A percentile compares a stretch with the other conserved stretches of the same genome.
Evolutionary conservation across 257 asterid species (phyloP).

Genomic region (Apocynum venetum): DNA sequence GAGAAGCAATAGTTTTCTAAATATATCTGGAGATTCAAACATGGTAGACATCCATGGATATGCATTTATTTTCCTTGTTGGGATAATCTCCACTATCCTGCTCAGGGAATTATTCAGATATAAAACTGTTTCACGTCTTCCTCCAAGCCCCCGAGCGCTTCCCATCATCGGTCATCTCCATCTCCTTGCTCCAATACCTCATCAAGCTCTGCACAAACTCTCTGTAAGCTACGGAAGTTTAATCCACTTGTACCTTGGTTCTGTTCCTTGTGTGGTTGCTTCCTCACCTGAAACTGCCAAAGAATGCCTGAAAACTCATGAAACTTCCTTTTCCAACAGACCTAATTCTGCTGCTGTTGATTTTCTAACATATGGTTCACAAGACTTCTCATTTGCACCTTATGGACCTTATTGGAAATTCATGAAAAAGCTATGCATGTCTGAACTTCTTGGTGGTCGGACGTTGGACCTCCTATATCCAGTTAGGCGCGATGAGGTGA

Average conservation of each 20-base stretch:
- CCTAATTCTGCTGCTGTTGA: constrained; percentile 49
- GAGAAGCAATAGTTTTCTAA: background rate
- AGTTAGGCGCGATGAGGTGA: constrained; percentile 41
- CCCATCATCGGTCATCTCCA: constrained; percentile 80
- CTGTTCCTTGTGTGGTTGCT: constrained; percentile 56
- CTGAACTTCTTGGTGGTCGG: constrained; percentile 63
- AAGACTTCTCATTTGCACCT: constrained; percentile 68
- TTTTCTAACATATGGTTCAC: constrained; percentile 61
- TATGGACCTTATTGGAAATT: constrained; percentile 71
- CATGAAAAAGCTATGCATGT: constrained; percentile 73
- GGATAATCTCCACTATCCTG: constrained; percentile 39
- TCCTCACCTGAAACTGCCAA: constrained; percentile 61
- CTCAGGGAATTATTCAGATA: constrained; percentile 25
- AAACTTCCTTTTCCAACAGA: constrained; percentile 42
- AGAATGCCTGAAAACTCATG: constrained; percentile 63
- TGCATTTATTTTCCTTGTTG: constrained; percentile 32
- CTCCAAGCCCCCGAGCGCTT: constrained; percentile 56
- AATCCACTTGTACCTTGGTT: constrained; percentile 53
- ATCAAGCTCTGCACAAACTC: constrained; percentile 65
- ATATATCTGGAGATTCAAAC: background rate
- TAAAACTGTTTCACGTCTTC: constrained; percentile 24
- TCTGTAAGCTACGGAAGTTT: constrained; percentile 50
- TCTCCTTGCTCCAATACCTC: constrained; percentile 69
- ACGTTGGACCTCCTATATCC: constrained; percentile 56
- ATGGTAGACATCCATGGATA: constrained; percentile 42